Conservation (phyloP, 2,329 filamentous ascomycete genomes). For the Cordyceps farinosa region DNA sequence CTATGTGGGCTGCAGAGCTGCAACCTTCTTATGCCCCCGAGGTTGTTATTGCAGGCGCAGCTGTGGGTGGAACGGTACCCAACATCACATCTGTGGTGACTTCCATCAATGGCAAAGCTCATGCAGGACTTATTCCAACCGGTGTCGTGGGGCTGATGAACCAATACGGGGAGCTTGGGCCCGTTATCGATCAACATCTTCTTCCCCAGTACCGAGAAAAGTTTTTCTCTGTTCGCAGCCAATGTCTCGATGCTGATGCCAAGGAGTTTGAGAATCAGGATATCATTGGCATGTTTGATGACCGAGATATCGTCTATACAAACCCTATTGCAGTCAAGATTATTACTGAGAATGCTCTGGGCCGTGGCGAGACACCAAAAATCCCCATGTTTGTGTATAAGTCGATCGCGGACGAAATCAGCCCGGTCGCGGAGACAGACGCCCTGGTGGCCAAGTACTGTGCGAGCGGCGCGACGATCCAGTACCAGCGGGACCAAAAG, state of each 20-base stretch:
- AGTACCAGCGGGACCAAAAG: constrained; percentile 41
- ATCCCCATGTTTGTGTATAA: constrained; percentile 52
- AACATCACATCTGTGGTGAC: constrained; percentile 21
- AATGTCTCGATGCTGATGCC: constrained; percentile 27
- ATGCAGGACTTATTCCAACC: constrained; percentile 24
- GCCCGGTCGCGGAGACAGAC: constrained; percentile 42
- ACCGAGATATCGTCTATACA: constrained; percentile 29
- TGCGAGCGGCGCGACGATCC: constrained; percentile 36
- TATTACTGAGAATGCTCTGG: constrained; percentile 28
- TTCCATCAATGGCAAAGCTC: constrained; percentile 20
- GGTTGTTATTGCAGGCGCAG: constrained; percentile 26
- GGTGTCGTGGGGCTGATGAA: constrained; percentile 24
- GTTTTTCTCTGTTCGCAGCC: constrained; percentile 26
- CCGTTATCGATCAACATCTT: constrained; percentile 21
- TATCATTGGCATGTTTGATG: constrained; percentile 39
- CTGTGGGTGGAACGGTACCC: constrained; percentile 26
- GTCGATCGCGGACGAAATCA: constrained; percentile 44
- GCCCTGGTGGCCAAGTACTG: constrained; percentile 41
- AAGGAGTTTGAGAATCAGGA: constrained; percentile 32
- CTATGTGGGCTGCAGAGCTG: constrained; percentile 26
- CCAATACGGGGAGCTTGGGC: constrained; percentile 23
- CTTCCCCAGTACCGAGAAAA: constrained; percentile 26
- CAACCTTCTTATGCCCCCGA: constrained; percentile 27
- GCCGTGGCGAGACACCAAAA: constrained; percentile 38
- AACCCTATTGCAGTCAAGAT: constrained; percentile 26